These are phyloP conservation scores for Pestalotiopsis sp. DNA, from an alignment of 2,329 filamentous ascomycete genomes.

Conservation along the genomic window DNA sequence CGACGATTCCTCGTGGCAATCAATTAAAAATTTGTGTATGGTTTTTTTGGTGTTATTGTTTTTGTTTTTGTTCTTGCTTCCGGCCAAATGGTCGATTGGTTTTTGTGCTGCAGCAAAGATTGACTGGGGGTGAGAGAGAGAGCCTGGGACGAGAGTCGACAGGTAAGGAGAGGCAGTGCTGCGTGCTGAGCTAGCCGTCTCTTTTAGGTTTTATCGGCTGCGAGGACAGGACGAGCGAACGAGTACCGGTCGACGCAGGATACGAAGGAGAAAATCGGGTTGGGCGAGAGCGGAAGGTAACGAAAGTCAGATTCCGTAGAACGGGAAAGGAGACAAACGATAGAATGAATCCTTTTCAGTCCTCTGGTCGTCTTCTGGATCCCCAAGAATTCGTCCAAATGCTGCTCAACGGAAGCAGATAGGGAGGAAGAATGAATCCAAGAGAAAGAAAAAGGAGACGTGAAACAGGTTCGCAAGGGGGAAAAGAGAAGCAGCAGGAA, in stretches of 20 bases:
- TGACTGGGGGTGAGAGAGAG: conserved; percentile 9
- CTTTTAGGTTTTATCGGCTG: conserved; percentile 8
- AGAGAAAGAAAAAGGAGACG: conserved; percentile 1
- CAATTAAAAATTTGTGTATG: background rate
- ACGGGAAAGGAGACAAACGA: background rate
- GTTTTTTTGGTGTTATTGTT: conserved; percentile 2
- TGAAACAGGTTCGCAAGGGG: conserved; percentile 10
- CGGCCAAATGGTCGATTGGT: background rate
- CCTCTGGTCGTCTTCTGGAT: background rate
- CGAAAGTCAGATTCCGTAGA: conserved; percentile 8
- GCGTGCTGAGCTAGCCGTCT: conserved; percentile 2
- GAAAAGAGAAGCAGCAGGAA: background rate
- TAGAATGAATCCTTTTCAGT: background rate
- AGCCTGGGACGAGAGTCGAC: background rate
- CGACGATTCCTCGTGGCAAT: conserved; percentile 1
- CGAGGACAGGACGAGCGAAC: conserved; percentile 12
- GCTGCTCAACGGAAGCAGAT: conserved; percentile 7
- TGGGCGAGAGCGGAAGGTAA: background rate
- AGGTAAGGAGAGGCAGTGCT: background rate
- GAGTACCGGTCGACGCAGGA: conserved; percentile 11
- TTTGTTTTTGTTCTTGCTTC: conserved; percentile 5
- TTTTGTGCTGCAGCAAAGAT: conserved; percentile 2
- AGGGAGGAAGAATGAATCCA: conserved; percentile 3
- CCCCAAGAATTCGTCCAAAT: conserved; percentile 1
- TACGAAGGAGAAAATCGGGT: background rate